Conservation (phyloP, 805 yeast genomes). For the Pichia ethanolica region DNA sequence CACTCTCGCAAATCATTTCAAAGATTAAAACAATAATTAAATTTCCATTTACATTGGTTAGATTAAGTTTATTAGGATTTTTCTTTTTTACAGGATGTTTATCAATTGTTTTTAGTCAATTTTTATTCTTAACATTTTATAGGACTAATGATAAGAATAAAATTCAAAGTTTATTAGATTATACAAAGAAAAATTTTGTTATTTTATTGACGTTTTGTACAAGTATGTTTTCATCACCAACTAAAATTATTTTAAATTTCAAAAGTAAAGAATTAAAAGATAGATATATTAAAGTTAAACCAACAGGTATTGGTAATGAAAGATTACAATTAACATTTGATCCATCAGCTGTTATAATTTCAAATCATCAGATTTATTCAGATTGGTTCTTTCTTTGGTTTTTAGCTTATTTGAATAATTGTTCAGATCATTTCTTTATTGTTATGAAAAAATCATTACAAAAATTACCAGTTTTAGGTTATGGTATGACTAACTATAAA, state of each 20-base stretch:
- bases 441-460: conserved; percentile 70
- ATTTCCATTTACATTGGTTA: conserved; percentile 1
- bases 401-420: conserved; percentile 58
- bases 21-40: background rate
- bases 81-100: conserved; percentile 32
- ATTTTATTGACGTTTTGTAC: conserved; percentile 45
- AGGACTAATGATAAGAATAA: conserved; percentile 19
- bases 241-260: conserved; percentile 42
- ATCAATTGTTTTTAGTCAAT: conserved; percentile 42
- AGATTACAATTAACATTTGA: conserved; percentile 16
- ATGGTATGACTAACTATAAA: conserved; percentile 72
- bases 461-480: conserved; percentile 69
- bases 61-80: conserved; percentile 17
- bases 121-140: conserved; percentile 24
- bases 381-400: conserved; percentile 96
- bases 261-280: conserved; percentile 9
- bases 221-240: conserved; percentile 41
- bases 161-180: conserved; percentile 37
- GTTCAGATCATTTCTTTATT: conserved; percentile 61
- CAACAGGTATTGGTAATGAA: conserved; percentile 6
- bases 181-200: conserved; percentile 54
- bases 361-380: conserved; percentile 91
- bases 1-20: background rate
- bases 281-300: conserved; percentile 2
- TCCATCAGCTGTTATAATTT: conserved; percentile 43